Conservation (phyloP, 2,329 filamentous ascomycete genomes). For the Ophiocordyceps camponoti-leonardi region DNA sequence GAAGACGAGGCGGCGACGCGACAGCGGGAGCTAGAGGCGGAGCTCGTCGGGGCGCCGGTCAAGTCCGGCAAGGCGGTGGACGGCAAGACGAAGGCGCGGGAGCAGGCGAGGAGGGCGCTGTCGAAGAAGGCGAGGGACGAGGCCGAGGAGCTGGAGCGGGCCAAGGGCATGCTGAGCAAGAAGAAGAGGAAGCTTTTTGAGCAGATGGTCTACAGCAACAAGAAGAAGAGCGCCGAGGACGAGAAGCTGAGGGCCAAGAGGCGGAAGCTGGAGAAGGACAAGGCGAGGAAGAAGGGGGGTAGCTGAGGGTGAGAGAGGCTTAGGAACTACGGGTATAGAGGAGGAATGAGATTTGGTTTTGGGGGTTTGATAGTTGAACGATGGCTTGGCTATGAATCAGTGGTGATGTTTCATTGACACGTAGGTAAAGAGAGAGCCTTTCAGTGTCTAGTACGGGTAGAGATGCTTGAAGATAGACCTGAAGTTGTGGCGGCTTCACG, state of each 20-base stretch:
- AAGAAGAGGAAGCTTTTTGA: conserved; percentile 96
- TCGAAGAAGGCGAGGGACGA: conserved; percentile 57
- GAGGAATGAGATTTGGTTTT: not conserved
- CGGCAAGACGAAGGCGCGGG: conserved; percentile 42
- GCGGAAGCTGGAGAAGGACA: conserved; percentile 66
- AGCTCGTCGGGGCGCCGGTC: conserved; percentile 55
- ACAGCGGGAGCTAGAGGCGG: conserved; percentile 83
- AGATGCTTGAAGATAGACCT: no score
- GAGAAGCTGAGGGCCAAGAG: conserved; percentile 77
- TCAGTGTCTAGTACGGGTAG: no score
- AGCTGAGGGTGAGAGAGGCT: conserved; percentile 6
- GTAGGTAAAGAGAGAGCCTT: no score
- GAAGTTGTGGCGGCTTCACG: no score
- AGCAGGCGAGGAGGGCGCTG: conserved; percentile 52
- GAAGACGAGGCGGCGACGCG: conserved; percentile 51
- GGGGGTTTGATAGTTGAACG: no score
- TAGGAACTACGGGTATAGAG: conserved; percentile 9
- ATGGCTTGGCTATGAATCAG: no score
- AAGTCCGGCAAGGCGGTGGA: conserved; percentile 26
- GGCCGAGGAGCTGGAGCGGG: conserved; percentile 75
- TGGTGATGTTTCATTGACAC: no score
- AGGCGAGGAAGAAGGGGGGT: conserved; percentile 18
- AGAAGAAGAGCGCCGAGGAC: conserved; percentile 80
- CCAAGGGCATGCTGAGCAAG: conserved; percentile 96
- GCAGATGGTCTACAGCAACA: conserved; percentile 94